These are phyloP conservation scores for Hymenochaete sp. DNA, from an alignment of 1,284 basidiomycete genomes.

Conservation along the genomic window DNA sequence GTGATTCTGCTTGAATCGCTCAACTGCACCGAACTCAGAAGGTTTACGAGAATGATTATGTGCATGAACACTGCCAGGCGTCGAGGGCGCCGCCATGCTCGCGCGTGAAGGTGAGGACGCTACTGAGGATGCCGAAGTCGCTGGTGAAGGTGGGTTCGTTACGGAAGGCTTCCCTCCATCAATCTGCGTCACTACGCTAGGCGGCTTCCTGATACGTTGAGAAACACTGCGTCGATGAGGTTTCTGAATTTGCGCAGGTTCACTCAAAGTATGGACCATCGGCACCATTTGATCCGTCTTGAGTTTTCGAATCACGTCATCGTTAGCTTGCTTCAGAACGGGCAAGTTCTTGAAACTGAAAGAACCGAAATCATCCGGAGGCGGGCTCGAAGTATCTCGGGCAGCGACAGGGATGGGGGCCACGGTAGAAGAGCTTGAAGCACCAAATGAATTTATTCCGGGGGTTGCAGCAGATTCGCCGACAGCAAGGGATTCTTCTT, in stretches of 20 bases:
- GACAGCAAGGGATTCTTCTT: slow-evolving; percentile 61
- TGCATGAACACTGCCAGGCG: slow-evolving; percentile 40
- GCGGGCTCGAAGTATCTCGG: slow-evolving; percentile 40
- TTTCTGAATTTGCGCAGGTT: slow-evolving; percentile 43
- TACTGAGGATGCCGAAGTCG: slow-evolving; percentile 88
- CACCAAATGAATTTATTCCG: slow-evolving; percentile 32
- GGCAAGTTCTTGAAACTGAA: slow-evolving; percentile 99
- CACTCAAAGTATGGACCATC: slow-evolving; percentile 62
- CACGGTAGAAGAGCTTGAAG: slow-evolving; percentile 33
- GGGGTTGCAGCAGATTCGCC: slow-evolving; percentile 42
- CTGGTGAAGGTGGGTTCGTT: slow-evolving; percentile 78
- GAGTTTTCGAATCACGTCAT: slow-evolving; percentile 95
- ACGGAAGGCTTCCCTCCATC: slow-evolving; percentile 46
- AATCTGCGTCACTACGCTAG: slow-evolving; percentile 61
- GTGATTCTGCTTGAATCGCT: slow-evolving; percentile 77
- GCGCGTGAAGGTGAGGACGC: slow-evolving; percentile 84
- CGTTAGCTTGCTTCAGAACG: slow-evolving; percentile 95
- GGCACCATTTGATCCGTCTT: slow-evolving; percentile 75
- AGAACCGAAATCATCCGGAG: slow-evolving; percentile 88
- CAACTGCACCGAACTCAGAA: slow-evolving; percentile 77
- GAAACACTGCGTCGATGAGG: slow-evolving; percentile 65
- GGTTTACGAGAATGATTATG: slow-evolving; percentile 68
- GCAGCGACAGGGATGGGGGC: slow-evolving; percentile 37
- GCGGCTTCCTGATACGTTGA: slow-evolving; percentile 67
- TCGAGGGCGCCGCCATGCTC: slow-evolving; percentile 61